Evolutionary conservation across 345 rosid species (phyloP).

Genomic region (Gossypium australe): DNA sequence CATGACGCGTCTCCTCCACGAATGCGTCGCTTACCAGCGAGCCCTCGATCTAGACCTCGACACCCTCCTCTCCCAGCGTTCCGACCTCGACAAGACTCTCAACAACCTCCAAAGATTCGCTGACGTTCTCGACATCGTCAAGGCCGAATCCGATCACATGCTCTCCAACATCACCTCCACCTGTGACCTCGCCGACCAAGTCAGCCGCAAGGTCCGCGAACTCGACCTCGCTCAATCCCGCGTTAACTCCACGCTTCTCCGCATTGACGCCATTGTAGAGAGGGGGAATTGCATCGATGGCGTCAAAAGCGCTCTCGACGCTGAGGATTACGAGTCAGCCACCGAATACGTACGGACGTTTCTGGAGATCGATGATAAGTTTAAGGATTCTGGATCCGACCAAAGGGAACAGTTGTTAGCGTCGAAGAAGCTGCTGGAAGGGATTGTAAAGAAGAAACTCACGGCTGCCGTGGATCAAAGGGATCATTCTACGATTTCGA

Average conservation of each 20-base stretch:
- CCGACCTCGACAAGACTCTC: slow-evolving; percentile 76
- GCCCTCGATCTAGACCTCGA: slow-evolving; percentile 77
- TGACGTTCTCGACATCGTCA: slow-evolving; percentile 72
- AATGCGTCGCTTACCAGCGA: slow-evolving; percentile 96
- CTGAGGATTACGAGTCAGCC: slow-evolving; percentile 79
- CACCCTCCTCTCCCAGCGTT: slow-evolving; percentile 62
- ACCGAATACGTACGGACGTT: slow-evolving; percentile 69
- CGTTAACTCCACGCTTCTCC: slow-evolving; percentile 66
- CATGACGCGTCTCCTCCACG: slow-evolving; percentile 95
- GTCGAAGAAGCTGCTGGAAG: slow-evolving; percentile 79
- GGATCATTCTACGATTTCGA: slow-evolving; percentile 66
- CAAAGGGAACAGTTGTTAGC: slow-evolving; percentile 78
- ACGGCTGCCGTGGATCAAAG: slow-evolving; percentile 65
- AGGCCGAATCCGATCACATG: slow-evolving; percentile 75
- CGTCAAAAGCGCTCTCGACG: slow-evolving; percentile 63
- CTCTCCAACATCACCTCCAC: slow-evolving; percentile 77
- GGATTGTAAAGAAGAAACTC: slow-evolving; percentile 66
- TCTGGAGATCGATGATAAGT: slow-evolving; percentile 71
- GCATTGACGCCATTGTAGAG: slow-evolving; percentile 84
- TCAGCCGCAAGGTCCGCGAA: slow-evolving; percentile 91
- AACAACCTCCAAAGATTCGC: slow-evolving; percentile 62
- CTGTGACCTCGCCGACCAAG: slow-evolving; percentile 82
- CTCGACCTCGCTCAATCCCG: slow-evolving; percentile 95
- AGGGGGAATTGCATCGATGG: slow-evolving; percentile 83
- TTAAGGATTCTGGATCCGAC: slow-evolving; percentile 68